phyloP scores from a whole-genome alignment of 176 grass and related monocot species.

The Oryza longistaminata region DNA sequence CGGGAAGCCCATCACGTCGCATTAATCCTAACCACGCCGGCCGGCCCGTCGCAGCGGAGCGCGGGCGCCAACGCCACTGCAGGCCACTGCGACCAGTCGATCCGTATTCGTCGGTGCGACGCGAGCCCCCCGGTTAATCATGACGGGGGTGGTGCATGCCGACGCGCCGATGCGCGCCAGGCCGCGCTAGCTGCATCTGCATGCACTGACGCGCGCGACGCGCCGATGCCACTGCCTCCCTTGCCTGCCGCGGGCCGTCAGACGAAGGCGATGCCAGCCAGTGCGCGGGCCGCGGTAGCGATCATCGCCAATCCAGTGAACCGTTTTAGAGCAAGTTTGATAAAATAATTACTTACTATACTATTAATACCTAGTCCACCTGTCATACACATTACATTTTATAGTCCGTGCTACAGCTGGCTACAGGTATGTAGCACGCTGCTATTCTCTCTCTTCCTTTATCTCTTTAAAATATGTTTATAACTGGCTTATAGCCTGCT shows the following conservation, averaged over 20 bases:
- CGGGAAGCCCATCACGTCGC: neutral
- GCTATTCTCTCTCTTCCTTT: too few relatives aligned
- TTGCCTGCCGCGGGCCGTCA: neutral
- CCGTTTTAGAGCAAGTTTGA: neutral
- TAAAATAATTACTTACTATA: too few relatives aligned
- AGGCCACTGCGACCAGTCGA: too few relatives aligned
- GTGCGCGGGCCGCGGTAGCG: neutral
- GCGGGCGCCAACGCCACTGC: too few relatives aligned
- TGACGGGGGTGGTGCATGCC: slow-evolving; percentile 43
- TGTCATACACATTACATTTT: too few relatives aligned
- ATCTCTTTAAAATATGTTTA: too few relatives aligned
- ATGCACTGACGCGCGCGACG: slow-evolving; percentile 9
- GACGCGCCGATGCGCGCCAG: neutral
- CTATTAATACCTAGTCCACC: too few relatives aligned
- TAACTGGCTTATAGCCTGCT: too few relatives aligned
- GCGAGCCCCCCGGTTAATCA: slow-evolving; percentile 18
- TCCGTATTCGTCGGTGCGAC: neutral
- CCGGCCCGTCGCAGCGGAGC: neutral
- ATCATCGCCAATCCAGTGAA: slow-evolving; percentile 27
- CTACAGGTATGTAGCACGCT: too few relatives aligned
- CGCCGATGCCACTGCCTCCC: neutral
- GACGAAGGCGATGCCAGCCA: neutral
- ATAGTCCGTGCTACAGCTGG: too few relatives aligned
- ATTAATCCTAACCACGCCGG: neutral
- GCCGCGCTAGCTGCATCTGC: neutral